Evolutionary conservation across 805 yeast species (phyloP).

Genomic region (Starmerella gropengiesseri): DNA sequence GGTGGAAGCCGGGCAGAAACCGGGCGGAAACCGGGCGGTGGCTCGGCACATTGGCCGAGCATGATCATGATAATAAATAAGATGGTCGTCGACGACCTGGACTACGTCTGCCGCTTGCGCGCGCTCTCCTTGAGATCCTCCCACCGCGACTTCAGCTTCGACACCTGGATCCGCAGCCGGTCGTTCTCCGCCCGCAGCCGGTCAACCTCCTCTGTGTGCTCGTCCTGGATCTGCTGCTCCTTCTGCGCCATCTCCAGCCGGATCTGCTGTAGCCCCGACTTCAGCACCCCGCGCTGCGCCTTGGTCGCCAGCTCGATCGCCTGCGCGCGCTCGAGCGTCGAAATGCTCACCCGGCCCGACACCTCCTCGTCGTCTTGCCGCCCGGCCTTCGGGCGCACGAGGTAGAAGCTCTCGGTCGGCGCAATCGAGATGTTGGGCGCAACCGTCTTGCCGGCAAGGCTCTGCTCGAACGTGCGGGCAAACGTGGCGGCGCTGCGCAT

Average conservation of each 20-base stretch:
- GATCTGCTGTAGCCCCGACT: constrained; percentile 28
- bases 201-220: constrained; percentile 30
- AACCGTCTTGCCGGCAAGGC: constrained; percentile 7
- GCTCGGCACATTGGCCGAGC: too few relatives aligned
- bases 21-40: too few relatives aligned
- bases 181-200: constrained; percentile 25
- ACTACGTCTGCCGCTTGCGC: constrained; percentile 37
- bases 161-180: constrained; percentile 33
- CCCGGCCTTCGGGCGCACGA: constrained; percentile 26
- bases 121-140: constrained; percentile 57
- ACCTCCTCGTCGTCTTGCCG: constrained; percentile 1
- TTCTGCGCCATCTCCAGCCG: constrained; percentile 32
- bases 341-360: neutral
- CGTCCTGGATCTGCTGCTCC: constrained; percentile 35
- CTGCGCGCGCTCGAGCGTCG: constrained; percentile 12
- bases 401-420: constrained; percentile 28
- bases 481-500: constrained; percentile 20
- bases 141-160: constrained; percentile 51
- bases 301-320: constrained; percentile 27
- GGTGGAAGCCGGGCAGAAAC: too few relatives aligned
- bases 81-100: too few relatives aligned
- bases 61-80: too few relatives aligned
- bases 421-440: constrained; percentile 9
- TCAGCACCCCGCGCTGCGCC: constrained; percentile 27
- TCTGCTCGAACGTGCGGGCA: constrained; percentile 18